Percentiles rank a stretch among this genome's conserved stretches.
Evolutionary conservation across 2,329 filamentous ascomycete genomes (phyloP).

Genomic region (Cercospora sp.): DNA sequence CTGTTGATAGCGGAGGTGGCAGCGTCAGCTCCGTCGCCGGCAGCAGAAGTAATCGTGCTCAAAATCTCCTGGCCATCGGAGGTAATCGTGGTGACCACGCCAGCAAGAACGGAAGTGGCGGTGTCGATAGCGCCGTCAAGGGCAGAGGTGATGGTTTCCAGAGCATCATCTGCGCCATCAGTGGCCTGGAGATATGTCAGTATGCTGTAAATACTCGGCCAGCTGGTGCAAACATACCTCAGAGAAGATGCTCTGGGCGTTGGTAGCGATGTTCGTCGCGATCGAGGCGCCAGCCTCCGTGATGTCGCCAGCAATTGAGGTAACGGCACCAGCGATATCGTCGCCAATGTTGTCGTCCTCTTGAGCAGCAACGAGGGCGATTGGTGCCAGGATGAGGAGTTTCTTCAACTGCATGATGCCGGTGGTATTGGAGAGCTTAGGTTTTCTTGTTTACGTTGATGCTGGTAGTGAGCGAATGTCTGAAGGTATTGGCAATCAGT

Average conservation of each 20-base stretch:
- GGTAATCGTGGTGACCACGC: conserved; percentile 21
- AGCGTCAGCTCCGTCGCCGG: not conserved
- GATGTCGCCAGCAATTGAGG: conserved; percentile 16
- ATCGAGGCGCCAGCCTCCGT: conserved; percentile 9
- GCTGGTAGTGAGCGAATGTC: not conserved
- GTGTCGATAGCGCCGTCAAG: not conserved
- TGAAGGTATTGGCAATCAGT: not conserved
- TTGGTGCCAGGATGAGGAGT: conserved; percentile 26
- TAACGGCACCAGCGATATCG: conserved; percentile 22
- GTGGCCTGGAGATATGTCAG: conserved; percentile 16
- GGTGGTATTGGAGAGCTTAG: conserved; percentile 6
- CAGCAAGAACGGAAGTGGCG: conserved; percentile 18
- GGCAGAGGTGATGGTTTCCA: conserved; percentile 17
- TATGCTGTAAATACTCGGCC: not conserved
- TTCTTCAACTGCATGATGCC: conserved; percentile 29
- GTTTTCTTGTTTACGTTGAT: conserved; percentile 1
- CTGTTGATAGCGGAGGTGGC: conserved; percentile 14
- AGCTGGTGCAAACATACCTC: not conserved
- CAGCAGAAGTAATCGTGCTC: conserved; percentile 27
- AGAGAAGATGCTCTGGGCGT: conserved; percentile 14
- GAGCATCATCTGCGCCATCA: conserved; percentile 12
- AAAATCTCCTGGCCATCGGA: conserved; percentile 20
- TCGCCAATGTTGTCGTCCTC: conserved; percentile 18
- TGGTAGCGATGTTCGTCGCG: conserved; percentile 18
- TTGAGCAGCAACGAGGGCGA: conserved; percentile 26